These are phyloP conservation scores for Chrysoporthe puriensis DNA, from an alignment of 2,329 filamentous ascomycete genomes.

Conservation along the genomic window DNA sequence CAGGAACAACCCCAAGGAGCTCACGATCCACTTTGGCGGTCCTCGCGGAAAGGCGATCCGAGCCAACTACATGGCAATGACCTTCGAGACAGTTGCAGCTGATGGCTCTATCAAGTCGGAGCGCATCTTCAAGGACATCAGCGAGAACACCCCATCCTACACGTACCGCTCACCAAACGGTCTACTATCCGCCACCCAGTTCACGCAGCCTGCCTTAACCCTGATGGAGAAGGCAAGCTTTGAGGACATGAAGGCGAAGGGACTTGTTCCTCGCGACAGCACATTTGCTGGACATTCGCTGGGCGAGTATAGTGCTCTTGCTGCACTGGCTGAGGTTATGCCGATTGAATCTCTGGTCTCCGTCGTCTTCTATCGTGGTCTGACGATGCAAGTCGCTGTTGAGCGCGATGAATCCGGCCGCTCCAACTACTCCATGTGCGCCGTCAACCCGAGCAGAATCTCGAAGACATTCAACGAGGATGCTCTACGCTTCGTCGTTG, in stretches of 20 bases:
- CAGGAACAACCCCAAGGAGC: conserved; percentile 98
- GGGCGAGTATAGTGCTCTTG: conserved; percentile 96
- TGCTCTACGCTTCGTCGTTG: conserved; percentile 93
- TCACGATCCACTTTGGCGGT: conserved; percentile 97
- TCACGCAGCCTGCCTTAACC: conserved; percentile 95
- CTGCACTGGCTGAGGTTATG: conserved; percentile 96
- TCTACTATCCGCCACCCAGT: conserved; percentile 94
- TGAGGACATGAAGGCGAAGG: conserved; percentile 98
- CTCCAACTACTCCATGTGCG: conserved; percentile 99
- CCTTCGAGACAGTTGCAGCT: conserved; percentile 93
- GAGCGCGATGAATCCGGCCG: conserved; percentile 91
- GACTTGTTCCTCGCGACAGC: conserved; percentile 92
- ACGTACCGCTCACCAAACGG: conserved; percentile 96
- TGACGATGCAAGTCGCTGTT: conserved; percentile 99
- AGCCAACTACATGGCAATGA: conserved; percentile 99
- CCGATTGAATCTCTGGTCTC: conserved; percentile 99
- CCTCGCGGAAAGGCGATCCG: conserved; percentile 96
- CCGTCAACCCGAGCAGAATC: conserved; percentile 97
- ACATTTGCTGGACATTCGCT: conserved; percentile 97
- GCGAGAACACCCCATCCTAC: conserved; percentile 91
- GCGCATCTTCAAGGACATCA: conserved; percentile 98
- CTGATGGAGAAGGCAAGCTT: conserved; percentile 99
- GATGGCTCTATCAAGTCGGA: conserved; percentile 96
- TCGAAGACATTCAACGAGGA: conserved; percentile 99
- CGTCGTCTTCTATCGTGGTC: conserved; percentile 97